Percentiles rank a stretch among this genome's conserved stretches.
Evolutionary conservation across 179 eudicot species (phyloP).

Genomic region (Amaranthus tricolor): DNA sequence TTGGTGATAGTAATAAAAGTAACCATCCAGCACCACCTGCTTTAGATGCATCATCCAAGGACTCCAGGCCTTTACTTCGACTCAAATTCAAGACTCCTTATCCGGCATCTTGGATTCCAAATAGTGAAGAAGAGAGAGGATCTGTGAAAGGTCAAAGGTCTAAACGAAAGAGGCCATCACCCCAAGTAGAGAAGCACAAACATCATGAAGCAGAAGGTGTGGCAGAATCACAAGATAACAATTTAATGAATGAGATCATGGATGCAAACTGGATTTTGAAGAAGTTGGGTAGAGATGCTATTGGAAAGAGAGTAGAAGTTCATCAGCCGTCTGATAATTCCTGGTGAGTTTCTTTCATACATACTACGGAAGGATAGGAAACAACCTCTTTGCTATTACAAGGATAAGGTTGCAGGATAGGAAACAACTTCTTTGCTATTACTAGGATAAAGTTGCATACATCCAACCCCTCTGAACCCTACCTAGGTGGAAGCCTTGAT

Average conservation of each 20-base stretch:
- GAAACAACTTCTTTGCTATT: too few relatives aligned
- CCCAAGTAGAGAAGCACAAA: conserved; percentile 39
- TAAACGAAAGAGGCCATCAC: conserved; percentile 72
- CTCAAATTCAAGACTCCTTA: conserved; percentile 72
- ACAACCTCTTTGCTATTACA: too few relatives aligned
- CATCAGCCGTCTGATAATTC: conserved; percentile 78
- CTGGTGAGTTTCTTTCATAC: conserved; percentile 48
- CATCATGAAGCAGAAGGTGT: conserved; percentile 46
- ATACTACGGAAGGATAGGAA: background rate
- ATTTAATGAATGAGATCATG: conserved; percentile 51
- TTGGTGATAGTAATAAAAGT: conserved; percentile 37
- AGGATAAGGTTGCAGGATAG: too few relatives aligned
- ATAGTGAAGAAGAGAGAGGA: conserved; percentile 68
- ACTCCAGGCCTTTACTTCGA: conserved; percentile 67
- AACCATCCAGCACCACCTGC: conserved; percentile 30
- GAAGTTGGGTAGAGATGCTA: conserved; percentile 86
- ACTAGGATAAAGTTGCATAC: too few relatives aligned
- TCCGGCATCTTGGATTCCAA: conserved; percentile 49
- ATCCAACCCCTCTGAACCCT: too few relatives aligned
- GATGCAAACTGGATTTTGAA: conserved; percentile 86
- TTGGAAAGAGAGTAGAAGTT: conserved; percentile 93
- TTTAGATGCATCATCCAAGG: conserved; percentile 46
- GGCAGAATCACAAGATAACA: conserved; percentile 41
- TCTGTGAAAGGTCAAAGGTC: conserved; percentile 87
- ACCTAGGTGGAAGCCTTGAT: too few relatives aligned